Conservation (phyloP, 108 stramenopile genomes). For the Cyclotella atomus region DNA sequence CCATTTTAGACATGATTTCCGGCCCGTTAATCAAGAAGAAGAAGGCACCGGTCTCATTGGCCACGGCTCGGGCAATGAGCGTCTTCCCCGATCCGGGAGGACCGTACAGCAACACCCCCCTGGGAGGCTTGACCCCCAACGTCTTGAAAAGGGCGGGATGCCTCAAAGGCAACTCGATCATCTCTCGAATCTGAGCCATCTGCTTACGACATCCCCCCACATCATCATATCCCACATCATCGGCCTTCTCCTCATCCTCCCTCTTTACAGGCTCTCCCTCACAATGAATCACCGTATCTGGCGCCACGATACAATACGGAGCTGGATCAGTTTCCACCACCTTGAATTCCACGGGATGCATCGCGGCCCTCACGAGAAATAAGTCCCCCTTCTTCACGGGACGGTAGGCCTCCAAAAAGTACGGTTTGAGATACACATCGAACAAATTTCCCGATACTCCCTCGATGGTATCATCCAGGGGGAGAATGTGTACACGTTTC, state of each 20-base stretch:
- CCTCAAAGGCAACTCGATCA: constrained; percentile 99
- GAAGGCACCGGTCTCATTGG: constrained; percentile 99
- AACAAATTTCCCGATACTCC: constrained; percentile 99
- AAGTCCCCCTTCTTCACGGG: constrained; percentile 99
- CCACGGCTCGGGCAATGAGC: constrained; percentile 98
- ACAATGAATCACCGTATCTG: constrained; percentile 99
- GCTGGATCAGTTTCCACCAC: constrained; percentile 98
- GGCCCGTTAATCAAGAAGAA: constrained; percentile 99
- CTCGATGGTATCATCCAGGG: constrained; percentile 99
- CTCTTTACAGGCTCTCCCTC: constrained; percentile 99
- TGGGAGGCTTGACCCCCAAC: constrained; percentile 99
- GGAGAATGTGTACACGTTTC: constrained; percentile 97
- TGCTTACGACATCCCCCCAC: constrained; percentile 99
- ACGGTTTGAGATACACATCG: constrained; percentile 99
- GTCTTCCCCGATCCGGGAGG: constrained; percentile 99
- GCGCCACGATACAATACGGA: constrained; percentile 98
- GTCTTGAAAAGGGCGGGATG: constrained; percentile 99
- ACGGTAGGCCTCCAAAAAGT: constrained; percentile 99
- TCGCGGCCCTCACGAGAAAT: constrained; percentile 96
- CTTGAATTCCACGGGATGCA: constrained; percentile 99
- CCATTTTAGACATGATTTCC: constrained; percentile 99
- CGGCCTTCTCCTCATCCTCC: constrained; percentile 97
- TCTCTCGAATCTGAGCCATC: constrained; percentile 99
- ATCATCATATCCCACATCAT: constrained; percentile 99
- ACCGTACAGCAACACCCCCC: constrained; percentile 99